These are phyloP conservation scores for Trichophyton simii DNA, from an alignment of 2,329 filamentous ascomycete genomes.

Conservation along the genomic window DNA sequence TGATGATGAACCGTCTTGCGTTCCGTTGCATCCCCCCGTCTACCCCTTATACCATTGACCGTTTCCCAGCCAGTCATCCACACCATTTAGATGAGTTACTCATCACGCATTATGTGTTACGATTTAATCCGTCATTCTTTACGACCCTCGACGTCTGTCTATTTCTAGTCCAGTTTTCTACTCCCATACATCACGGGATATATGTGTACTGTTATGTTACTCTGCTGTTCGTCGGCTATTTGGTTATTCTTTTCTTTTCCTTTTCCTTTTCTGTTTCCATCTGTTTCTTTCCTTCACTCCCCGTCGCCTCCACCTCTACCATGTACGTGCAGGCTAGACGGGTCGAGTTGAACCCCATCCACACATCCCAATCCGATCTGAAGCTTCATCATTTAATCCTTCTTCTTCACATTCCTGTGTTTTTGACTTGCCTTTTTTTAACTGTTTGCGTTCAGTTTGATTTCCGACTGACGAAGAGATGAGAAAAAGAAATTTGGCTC, in stretches of 20 bases:
- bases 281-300: neutral
- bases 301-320: neutral
- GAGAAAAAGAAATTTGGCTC: too few relatives aligned
- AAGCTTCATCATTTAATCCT: neutral
- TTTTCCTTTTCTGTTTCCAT: too few relatives aligned
- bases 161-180: neutral
- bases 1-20: neutral
- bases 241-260: neutral
- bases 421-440: too few relatives aligned
- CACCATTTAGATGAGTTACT: too few relatives aligned
- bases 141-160: neutral
- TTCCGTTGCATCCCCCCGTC: neutral
- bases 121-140: conserved; percentile 5
- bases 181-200: neutral
- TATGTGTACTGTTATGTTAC: neutral
- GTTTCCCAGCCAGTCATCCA: too few relatives aligned
- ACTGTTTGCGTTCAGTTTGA: too few relatives aligned
- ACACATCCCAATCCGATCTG: neutral
- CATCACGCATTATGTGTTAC: neutral
- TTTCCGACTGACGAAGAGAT: too few relatives aligned
- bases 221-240: neutral
- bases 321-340: neutral
- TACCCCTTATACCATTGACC: neutral
- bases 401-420: neutral
- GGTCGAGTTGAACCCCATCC: neutral